These are phyloP conservation scores for Colletotrichum tofieldiae DNA, from an alignment of 2,329 filamentous ascomycete genomes.

Conservation along the genomic window DNA sequence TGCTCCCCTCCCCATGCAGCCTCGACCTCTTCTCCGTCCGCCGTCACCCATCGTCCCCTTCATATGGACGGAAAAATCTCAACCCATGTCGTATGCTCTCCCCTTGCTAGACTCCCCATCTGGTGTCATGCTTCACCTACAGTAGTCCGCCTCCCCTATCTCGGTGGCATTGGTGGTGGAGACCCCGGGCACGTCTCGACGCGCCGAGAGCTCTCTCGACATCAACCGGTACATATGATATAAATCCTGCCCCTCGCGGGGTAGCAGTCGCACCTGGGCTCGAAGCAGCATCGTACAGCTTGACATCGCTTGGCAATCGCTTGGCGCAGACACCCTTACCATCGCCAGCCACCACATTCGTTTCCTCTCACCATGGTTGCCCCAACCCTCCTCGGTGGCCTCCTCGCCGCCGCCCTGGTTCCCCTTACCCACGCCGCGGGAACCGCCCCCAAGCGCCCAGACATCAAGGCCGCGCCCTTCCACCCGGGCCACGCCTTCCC, in stretches of 20 bases:
- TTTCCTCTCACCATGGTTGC: conserved; percentile 30
- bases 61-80: conserved; percentile 37
- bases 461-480: conserved; percentile 44
- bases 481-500: conserved; percentile 43
- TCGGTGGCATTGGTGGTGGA: conserved; percentile 30
- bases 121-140: conserved; percentile 25
- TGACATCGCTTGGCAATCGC: conserved; percentile 31
- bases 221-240: conserved; percentile 20
- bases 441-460: conserved; percentile 30
- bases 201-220: background rate
- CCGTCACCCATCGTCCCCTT: conserved; percentile 5
- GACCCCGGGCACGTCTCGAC: background rate
- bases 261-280: background rate
- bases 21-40: background rate
- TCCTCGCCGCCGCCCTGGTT: conserved; percentile 39
- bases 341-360: background rate
- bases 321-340: conserved; percentile 24
- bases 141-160: conserved; percentile 6
- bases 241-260: conserved; percentile 35
- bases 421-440: conserved; percentile 31
- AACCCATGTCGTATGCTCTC: conserved; percentile 24
- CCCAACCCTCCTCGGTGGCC: conserved; percentile 36
- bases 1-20: conserved; percentile 11
- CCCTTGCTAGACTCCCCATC: conserved; percentile 24
- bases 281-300: background rate